Evolutionary conservation across 371 early-diverging fungal species (phyloP).

Genomic region (Blakeslea trispora): DNA sequence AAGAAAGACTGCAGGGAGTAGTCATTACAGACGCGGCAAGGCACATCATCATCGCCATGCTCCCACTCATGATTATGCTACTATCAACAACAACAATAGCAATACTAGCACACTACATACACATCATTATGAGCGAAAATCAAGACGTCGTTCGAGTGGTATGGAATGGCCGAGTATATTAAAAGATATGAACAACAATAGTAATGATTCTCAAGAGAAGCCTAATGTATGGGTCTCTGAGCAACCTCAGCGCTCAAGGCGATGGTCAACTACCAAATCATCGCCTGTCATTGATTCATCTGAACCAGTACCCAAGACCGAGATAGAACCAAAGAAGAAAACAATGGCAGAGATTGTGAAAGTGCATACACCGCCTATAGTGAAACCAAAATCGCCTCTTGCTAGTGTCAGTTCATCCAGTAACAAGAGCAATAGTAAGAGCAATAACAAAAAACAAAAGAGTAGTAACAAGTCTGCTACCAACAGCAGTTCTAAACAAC

Average conservation of each 20-base stretch:
- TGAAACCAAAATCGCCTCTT: constrained; percentile 2
- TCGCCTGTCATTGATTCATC: background rate
- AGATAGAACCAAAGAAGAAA: constrained; percentile 11
- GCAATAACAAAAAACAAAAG: constrained; percentile 32
- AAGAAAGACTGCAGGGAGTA: constrained; percentile 1
- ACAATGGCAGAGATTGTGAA: constrained; percentile 32
- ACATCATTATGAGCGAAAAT: constrained; percentile 3
- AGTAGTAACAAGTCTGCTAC: constrained; percentile 66
- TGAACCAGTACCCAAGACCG: background rate
- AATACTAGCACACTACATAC: too few relatives aligned
- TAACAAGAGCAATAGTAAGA: constrained; percentile 9
- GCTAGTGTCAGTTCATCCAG: constrained; percentile 3
- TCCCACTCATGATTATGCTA: background rate
- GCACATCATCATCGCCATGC: background rate
- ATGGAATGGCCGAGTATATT: constrained; percentile 28
- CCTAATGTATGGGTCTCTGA: background rate
- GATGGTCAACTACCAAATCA: constrained; percentile 27
- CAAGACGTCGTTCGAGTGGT: constrained; percentile 12
- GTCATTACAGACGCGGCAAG: background rate
- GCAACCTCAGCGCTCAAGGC: constrained; percentile 16
- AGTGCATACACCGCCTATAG: constrained; percentile 8
- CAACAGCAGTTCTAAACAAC: constrained; percentile 74
- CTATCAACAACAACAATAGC: too few relatives aligned
- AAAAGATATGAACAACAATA: background rate
- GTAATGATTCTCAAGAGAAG: background rate